Conservation (phyloP, 306 rosid genomes). For the Gleditsia sinensis region DNA sequence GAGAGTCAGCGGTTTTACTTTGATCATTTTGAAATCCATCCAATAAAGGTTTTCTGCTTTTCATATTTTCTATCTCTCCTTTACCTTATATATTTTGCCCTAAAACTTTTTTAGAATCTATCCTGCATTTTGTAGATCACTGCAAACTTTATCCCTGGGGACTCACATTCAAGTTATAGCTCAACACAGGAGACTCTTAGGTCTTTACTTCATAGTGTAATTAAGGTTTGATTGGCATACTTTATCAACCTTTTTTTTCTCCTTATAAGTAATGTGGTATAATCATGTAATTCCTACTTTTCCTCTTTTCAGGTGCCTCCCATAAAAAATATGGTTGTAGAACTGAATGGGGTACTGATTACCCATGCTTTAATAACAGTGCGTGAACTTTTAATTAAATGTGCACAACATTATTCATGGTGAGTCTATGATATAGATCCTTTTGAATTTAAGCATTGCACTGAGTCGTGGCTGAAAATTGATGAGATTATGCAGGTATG, state of each 20-base stretch:
- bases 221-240: conserved; percentile 64
- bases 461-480: conserved; percentile 34
- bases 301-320: conserved; percentile 75
- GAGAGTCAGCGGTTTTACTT: conserved; percentile 78
- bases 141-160: conserved; percentile 90
- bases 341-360: conserved; percentile 87
- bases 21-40: conserved; percentile 95
- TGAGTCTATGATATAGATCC: conserved; percentile 36
- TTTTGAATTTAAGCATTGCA: conserved; percentile 28
- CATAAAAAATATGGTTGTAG: conserved; percentile 82
- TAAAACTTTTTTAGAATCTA: conserved; percentile 28
- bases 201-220: conserved; percentile 87
- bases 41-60: conserved; percentile 71
- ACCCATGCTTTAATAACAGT: conserved; percentile 91
- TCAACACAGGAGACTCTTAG: conserved; percentile 89
- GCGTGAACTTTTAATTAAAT: conserved; percentile 79
- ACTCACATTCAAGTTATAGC: conserved; percentile 81
- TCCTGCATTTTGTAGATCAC: conserved; percentile 58
- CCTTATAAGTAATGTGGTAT: conserved; percentile 18
- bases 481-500: conserved; percentile 67
- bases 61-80: conserved; percentile 7
- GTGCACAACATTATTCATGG: conserved; percentile 98
- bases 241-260: not conserved
- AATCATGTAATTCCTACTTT: conserved; percentile 3
- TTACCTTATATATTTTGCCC: conserved; percentile 24